These are phyloP conservation scores for Thymus quinquecostatus DNA, from an alignment of 257 asterid species.

Conservation along the genomic window DNA sequence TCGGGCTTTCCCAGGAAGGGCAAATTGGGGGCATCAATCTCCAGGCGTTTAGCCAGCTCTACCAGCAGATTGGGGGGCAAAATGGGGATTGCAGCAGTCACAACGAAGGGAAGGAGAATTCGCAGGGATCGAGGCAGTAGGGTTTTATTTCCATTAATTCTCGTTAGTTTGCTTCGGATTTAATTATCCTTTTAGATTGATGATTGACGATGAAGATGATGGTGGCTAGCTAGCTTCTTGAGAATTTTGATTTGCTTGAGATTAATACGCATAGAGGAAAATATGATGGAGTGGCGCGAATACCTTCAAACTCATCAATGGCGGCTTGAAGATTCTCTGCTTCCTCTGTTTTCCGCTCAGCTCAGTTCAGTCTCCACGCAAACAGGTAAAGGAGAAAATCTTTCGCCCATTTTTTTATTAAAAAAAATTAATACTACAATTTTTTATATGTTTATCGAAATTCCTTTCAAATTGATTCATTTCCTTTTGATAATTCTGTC, in stretches of 20 bases:
- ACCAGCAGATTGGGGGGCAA: constrained; percentile 67
- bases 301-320: too few relatives aligned
- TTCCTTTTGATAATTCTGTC: too few relatives aligned
- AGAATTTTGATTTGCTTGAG: too few relatives aligned
- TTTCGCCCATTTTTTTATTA: too few relatives aligned
- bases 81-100: constrained; percentile 38
- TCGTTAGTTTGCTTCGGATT: not conserved
- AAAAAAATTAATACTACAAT: too few relatives aligned
- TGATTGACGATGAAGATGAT: not conserved
- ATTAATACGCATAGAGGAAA: not conserved
- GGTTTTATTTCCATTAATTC: not conserved
- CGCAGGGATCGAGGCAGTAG: constrained; percentile 52
- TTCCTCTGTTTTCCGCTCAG: constrained; percentile 34
- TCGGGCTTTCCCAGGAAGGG: constrained; percentile 80
- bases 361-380: constrained; percentile 31
- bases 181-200: not conserved
- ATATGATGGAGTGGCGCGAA: constrained; percentile 2
- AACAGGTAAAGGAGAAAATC: constrained; percentile 33
- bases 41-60: constrained; percentile 56
- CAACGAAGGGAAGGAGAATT: constrained; percentile 42
- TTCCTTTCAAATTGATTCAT: too few relatives aligned
- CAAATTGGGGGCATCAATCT: constrained; percentile 57
- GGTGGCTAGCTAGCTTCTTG: too few relatives aligned
- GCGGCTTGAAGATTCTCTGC: not conserved
- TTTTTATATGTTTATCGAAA: too few relatives aligned